A percentile compares a stretch with the other conserved stretches of the same genome.
Conservation (phyloP, 192 early-diverging fungal species). For the Jimgerdemannia flammicorona region DNA sequence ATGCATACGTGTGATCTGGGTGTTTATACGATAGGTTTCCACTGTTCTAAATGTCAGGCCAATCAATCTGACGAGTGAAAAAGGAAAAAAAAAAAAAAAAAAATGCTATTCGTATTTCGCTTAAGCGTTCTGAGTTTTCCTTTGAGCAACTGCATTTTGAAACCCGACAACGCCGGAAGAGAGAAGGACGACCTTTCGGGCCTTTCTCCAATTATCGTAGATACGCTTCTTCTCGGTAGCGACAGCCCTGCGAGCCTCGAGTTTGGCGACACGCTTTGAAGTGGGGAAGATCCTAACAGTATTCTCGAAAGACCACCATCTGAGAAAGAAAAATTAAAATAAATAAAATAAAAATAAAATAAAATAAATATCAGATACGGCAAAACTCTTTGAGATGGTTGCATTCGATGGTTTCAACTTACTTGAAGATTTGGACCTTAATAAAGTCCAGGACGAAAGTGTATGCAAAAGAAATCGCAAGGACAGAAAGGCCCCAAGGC, state of each 20-base stretch:
- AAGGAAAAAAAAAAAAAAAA: background rate
- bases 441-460: constrained; percentile 86
- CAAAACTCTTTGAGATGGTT: too few species aligned
- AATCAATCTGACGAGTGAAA: too few species aligned
- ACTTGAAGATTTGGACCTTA: constrained; percentile 82
- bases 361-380: too few species aligned
- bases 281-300: constrained; percentile 84
- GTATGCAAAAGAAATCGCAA: constrained; percentile 75
- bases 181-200: constrained; percentile 30
- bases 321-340: background rate
- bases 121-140: background rate
- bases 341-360: too few species aligned
- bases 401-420: background rate
- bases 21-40: too few species aligned
- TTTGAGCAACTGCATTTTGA: background rate
- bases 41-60: too few species aligned
- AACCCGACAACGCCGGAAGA: background rate
- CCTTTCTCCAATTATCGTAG: constrained; percentile 32
- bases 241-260: constrained; percentile 49
- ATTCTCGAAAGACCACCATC: constrained; percentile 83
- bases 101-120: background rate
- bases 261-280: constrained; percentile 52
- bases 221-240: constrained; percentile 44
- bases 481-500: constrained; percentile 67
- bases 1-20: too few species aligned